phyloP scores from a whole-genome alignment of 805 yeast genomes.

The Starmera dryadoides region DNA sequence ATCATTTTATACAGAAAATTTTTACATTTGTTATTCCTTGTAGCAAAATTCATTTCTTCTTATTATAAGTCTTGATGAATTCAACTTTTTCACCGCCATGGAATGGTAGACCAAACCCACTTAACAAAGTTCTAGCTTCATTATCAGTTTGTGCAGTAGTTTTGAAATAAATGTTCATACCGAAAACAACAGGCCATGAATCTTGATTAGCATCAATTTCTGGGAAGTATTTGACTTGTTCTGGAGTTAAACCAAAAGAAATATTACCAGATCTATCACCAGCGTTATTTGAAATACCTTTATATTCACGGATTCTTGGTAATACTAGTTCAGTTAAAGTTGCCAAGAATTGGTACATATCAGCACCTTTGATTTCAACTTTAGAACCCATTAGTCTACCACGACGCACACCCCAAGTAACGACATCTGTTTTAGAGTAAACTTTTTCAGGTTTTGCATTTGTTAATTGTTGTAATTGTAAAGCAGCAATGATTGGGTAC shows the following conservation, averaged over 20 bases:
- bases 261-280: slow-evolving; percentile 88
- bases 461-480: slow-evolving; percentile 90
- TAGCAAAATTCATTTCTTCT: no score
- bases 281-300: slow-evolving; percentile 64
- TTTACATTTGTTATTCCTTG: no score
- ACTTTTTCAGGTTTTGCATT: slow-evolving; percentile 74
- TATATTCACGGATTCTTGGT: slow-evolving; percentile 86
- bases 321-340: slow-evolving; percentile 88
- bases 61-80: slow-evolving; percentile 2
- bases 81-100: slow-evolving; percentile 38
- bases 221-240: slow-evolving; percentile 79
- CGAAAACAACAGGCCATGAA: slow-evolving; percentile 80
- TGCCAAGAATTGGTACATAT: slow-evolving; percentile 76
- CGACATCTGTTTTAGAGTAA: slow-evolving; percentile 71
- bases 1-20: no score
- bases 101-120: slow-evolving; percentile 81
- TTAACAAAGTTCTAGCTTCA: slow-evolving; percentile 79
- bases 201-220: slow-evolving; percentile 90
- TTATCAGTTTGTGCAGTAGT: slow-evolving; percentile 87
- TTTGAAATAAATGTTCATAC: slow-evolving; percentile 77
- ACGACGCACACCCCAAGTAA: slow-evolving; percentile 78
- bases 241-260: slow-evolving; percentile 73
- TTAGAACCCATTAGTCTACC: slow-evolving; percentile 92
- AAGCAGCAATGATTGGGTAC: slow-evolving; percentile 65
- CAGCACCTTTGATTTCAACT: slow-evolving; percentile 66